phyloP scores from a whole-genome alignment of 1,284 basidiomycete genomes.

The Sanghuangporus sanghuang region DNA sequence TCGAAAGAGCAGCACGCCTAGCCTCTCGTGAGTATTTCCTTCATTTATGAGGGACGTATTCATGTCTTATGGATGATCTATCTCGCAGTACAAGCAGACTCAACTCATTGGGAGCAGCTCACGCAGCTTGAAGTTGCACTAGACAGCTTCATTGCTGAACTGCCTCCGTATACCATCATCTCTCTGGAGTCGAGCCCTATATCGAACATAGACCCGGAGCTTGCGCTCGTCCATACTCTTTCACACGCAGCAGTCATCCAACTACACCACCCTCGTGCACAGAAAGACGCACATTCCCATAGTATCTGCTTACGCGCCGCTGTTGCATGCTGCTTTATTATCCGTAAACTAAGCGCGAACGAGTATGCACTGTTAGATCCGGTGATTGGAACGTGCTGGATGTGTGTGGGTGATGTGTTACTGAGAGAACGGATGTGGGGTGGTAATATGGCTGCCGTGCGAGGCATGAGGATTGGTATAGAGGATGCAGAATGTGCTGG shows the following conservation, averaged over 20 bases:
- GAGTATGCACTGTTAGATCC: slow-evolving; percentile 52
- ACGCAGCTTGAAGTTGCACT: slow-evolving; percentile 38
- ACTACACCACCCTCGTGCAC: slow-evolving; percentile 36
- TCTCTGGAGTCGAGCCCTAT: background rate
- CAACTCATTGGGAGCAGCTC: slow-evolving; percentile 32
- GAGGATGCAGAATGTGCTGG: slow-evolving; percentile 8
- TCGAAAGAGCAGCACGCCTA: slow-evolving; percentile 44
- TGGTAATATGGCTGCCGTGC: slow-evolving; percentile 10
- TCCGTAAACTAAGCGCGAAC: slow-evolving; percentile 40
- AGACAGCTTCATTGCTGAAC: slow-evolving; percentile 34
- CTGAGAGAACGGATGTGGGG: slow-evolving; percentile 25
- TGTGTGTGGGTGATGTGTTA: slow-evolving; percentile 34
- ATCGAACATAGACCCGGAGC: slow-evolving; percentile 33
- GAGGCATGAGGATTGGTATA: background rate
- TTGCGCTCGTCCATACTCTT: slow-evolving; percentile 47
- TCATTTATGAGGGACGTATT: slow-evolving; percentile 5
- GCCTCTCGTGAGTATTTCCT: slow-evolving; percentile 33
- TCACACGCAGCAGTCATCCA: slow-evolving; percentile 47
- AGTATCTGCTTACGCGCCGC: slow-evolving; percentile 39
- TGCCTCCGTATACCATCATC: slow-evolving; percentile 33
- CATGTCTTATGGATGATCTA: background rate
- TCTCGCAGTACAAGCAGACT: slow-evolving; percentile 14
- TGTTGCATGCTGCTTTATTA: slow-evolving; percentile 37
- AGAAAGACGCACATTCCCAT: slow-evolving; percentile 28
- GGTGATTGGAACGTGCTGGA: slow-evolving; percentile 34